A percentile compares a stretch with the other conserved stretches of the same genome.
Conservation (phyloP, 148 eudicot genomes). For the Fagopyrum homotropicum region DNA sequence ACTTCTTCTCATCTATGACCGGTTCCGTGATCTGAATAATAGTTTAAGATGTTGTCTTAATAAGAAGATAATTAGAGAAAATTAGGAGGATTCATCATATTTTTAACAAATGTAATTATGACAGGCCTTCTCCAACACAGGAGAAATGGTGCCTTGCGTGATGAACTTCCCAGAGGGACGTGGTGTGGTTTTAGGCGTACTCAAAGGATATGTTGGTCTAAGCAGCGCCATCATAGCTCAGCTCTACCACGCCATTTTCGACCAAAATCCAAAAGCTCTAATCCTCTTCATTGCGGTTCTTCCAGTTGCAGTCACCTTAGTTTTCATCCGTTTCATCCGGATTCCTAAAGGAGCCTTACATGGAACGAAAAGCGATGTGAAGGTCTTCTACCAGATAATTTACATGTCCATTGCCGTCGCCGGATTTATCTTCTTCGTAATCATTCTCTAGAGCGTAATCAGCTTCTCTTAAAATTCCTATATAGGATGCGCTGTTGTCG, state of each 20-base stretch:
- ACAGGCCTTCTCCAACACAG: constrained; percentile 26
- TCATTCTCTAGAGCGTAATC: constrained; percentile 17
- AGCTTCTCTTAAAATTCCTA: constrained; percentile 18
- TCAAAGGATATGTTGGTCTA: constrained; percentile 29
- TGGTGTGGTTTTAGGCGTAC: constrained; percentile 24
- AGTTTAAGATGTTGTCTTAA: too few relatives aligned
- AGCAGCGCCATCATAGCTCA: constrained; percentile 31
- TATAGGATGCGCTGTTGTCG: constrained; percentile 9
- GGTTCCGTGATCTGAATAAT: too few relatives aligned
- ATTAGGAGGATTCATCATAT: too few relatives aligned
- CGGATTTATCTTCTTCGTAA: constrained; percentile 21
- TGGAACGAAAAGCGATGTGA: constrained; percentile 14
- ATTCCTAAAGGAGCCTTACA: constrained; percentile 13
- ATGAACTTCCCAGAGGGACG: constrained; percentile 29
- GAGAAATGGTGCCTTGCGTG: constrained; percentile 30
- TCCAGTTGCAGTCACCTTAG: constrained; percentile 17
- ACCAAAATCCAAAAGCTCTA: constrained; percentile 15
- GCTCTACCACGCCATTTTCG: constrained; percentile 26
- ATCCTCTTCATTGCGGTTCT: constrained; percentile 27
- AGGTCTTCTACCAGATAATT: constrained; percentile 24
- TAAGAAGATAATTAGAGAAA: too few relatives aligned
- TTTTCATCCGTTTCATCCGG: constrained; percentile 18
- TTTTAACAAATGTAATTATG: too few relatives aligned
- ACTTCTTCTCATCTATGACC: too few relatives aligned
- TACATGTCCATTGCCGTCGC: constrained; percentile 25